Evolutionary conservation across 441 rosid genomes (phyloP).

Genomic region (Adansonia madagascariensis): DNA sequence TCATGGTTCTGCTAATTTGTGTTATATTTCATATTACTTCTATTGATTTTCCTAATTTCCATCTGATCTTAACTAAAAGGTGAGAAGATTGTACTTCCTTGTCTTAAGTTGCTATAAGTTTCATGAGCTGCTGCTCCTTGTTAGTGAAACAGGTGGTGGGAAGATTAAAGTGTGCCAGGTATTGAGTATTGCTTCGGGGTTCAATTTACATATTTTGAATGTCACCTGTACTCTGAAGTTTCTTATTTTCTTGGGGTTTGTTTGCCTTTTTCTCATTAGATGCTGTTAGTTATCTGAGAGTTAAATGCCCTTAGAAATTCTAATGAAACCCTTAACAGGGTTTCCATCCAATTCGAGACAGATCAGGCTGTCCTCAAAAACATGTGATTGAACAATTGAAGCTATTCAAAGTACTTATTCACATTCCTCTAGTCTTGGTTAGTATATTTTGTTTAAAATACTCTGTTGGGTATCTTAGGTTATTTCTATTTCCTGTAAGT

Average conservation of each 20-base stretch:
- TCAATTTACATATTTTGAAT: slow-evolving; percentile 85
- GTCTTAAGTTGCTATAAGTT: slow-evolving; percentile 77
- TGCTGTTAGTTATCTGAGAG: not conserved
- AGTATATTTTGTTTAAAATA: slow-evolving; percentile 31
- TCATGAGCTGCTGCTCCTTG: slow-evolving; percentile 96
- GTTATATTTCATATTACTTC: slow-evolving; percentile 31
- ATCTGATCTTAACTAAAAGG: slow-evolving; percentile 82
- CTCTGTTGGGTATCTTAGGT: slow-evolving; percentile 13
- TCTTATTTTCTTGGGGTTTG: slow-evolving; percentile 98
- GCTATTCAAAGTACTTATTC: slow-evolving; percentile 53
- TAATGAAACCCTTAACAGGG: slow-evolving; percentile 60
- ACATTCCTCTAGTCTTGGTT: slow-evolving; percentile 51
- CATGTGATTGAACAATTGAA: slow-evolving; percentile 57
- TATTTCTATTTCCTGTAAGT: slow-evolving; percentile 22
- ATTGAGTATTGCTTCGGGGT: slow-evolving; percentile 57
- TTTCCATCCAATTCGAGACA: slow-evolving; percentile 90
- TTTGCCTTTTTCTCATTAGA: slow-evolving; percentile 30
- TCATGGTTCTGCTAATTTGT: slow-evolving; percentile 21
- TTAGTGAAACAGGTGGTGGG: slow-evolving; percentile 99
- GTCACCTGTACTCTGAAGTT: slow-evolving; percentile 96
- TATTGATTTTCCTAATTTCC: slow-evolving; percentile 38
- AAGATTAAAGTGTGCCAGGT: slow-evolving; percentile 95
- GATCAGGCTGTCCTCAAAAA: slow-evolving; percentile 73
- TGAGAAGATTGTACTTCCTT: slow-evolving; percentile 88
- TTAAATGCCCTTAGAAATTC: slow-evolving; percentile 27